A percentile compares a stretch with the other conserved stretches of the same genome.
phyloP scores from a whole-genome alignment of 441 rosid species.

The Erodium texanum region DNA sequence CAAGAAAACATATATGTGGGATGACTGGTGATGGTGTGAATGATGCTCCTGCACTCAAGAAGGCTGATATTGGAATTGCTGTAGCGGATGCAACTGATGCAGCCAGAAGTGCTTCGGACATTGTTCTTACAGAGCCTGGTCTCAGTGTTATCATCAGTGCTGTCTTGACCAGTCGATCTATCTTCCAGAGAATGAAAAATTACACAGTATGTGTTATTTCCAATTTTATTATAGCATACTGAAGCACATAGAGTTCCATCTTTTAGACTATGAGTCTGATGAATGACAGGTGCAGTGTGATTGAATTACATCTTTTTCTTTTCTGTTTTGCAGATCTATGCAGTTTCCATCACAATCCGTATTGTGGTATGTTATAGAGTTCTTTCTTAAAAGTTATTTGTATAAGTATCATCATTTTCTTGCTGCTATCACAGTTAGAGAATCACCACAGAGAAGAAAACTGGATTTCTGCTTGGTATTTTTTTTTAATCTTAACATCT shows the following conservation, averaged over 20 bases:
- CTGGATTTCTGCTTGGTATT: slow-evolving; percentile 20
- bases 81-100: slow-evolving; percentile 99
- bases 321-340: slow-evolving; percentile 58
- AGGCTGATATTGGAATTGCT: slow-evolving; percentile 97
- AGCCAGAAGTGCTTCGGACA: slow-evolving; percentile 96
- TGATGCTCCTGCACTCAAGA: slow-evolving; percentile 98
- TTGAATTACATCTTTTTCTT: slow-evolving; percentile 6
- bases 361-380: slow-evolving; percentile 57
- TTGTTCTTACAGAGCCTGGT: slow-evolving; percentile 92
- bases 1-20: slow-evolving; percentile 89
- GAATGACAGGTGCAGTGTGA: neutral
- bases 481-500: slow-evolving; percentile 1
- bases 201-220: slow-evolving; percentile 51
- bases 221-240: slow-evolving; percentile 1
- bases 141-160: slow-evolving; percentile 98
- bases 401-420: neutral
- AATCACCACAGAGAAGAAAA: neutral
- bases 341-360: slow-evolving; percentile 95
- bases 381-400: neutral
- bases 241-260: neutral
- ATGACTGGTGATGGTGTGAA: slow-evolving; percentile 99
- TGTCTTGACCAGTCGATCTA: slow-evolving; percentile 91
- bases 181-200: slow-evolving; percentile 96
- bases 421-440: neutral
- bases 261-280: no score